A percentile compares a stretch with the other conserved stretches of the same genome.
Evolutionary conservation across 331 rosid species (phyloP).

Genomic region (Ulmus americana): DNA sequence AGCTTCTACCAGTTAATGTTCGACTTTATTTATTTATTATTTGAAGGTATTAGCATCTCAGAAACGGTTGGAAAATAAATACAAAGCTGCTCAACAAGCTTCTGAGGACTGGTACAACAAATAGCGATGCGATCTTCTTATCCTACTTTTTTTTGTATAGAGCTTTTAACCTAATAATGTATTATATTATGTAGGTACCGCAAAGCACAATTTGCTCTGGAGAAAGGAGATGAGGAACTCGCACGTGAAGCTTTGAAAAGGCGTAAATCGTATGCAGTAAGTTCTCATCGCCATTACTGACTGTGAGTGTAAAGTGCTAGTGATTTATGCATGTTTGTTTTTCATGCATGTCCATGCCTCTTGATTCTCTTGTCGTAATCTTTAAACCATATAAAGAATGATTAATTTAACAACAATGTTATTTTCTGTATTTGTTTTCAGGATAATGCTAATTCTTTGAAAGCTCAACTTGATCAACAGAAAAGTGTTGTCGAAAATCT

Average conservation of each 20-base stretch:
- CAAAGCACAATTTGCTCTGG: slow-evolving; percentile 87
- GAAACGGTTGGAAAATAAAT: slow-evolving; percentile 84
- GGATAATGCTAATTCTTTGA: slow-evolving; percentile 87
- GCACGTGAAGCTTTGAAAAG: slow-evolving; percentile 96
- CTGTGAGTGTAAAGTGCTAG: neutral
- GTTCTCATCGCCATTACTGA: slow-evolving; percentile 20
- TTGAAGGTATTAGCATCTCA: slow-evolving; percentile 88
- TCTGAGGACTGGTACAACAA: slow-evolving; percentile 86
- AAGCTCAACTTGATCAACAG: slow-evolving; percentile 89
- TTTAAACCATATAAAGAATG: neutral
- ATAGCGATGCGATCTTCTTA: slow-evolving; percentile 13
- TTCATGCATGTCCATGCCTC: neutral
- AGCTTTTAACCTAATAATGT: slow-evolving; percentile 14
- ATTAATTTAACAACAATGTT: neutral
- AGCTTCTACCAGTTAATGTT: neutral
- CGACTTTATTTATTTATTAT: neutral
- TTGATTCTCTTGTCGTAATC: neutral
- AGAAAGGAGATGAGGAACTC: slow-evolving; percentile 88
- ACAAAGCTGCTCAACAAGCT: slow-evolving; percentile 80
- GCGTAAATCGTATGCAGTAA: slow-evolving; percentile 86
- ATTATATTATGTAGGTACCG: slow-evolving; percentile 54
- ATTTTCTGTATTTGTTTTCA: slow-evolving; percentile 23
- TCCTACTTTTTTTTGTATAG: slow-evolving; percentile 4
- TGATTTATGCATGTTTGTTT: neutral
- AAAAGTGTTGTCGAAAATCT: slow-evolving; percentile 83